phyloP scores from a whole-genome alignment of 306 rosid genomes.

The Citrullus colocynthis region DNA sequence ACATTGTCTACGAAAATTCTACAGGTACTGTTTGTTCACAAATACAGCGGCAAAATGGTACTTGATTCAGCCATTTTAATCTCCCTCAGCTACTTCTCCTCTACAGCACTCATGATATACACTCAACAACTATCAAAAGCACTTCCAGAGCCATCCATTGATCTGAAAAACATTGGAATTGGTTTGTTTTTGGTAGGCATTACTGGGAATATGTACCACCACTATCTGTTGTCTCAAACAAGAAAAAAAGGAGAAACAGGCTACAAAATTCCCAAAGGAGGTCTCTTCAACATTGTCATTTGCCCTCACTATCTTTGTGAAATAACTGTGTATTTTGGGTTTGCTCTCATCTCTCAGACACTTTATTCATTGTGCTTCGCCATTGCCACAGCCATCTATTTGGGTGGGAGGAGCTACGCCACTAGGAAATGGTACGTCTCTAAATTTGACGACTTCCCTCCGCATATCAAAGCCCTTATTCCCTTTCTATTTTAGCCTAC shows the following conservation, averaged over 20 bases:
- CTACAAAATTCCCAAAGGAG: conserved; percentile 74
- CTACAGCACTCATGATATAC: conserved; percentile 38
- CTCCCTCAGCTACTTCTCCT: conserved; percentile 33
- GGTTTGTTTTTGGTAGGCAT: conserved; percentile 42
- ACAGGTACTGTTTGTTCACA: conserved; percentile 38
- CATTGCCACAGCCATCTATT: conserved; percentile 34
- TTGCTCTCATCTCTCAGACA: conserved; percentile 62
- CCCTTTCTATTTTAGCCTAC: conserved; percentile 33
- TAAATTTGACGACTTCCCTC: conserved; percentile 64
- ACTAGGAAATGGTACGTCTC: conserved; percentile 65
- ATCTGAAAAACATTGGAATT: conserved; percentile 37
- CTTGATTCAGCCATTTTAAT: conserved; percentile 36
- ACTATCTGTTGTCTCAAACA: conserved; percentile 43
- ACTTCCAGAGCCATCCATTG: conserved; percentile 41
- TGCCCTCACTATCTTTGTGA: conserved; percentile 88
- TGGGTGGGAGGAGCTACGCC: conserved; percentile 62
- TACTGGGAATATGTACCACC: conserved; percentile 77
- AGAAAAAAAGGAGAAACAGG: conserved; percentile 46
- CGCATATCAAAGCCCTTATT: conserved; percentile 46
- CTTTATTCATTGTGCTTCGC: conserved; percentile 30
- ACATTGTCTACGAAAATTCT: not conserved
- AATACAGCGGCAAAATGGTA: conserved; percentile 49
- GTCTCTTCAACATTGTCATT: conserved; percentile 45
- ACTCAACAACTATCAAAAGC: conserved; percentile 42
- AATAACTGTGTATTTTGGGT: conserved; percentile 40